Percentiles rank a stretch among this genome's conserved stretches.
Conservation (phyloP, 2,329 filamentous ascomycete species). For the Aspergillus pseudonomiae region DNA sequence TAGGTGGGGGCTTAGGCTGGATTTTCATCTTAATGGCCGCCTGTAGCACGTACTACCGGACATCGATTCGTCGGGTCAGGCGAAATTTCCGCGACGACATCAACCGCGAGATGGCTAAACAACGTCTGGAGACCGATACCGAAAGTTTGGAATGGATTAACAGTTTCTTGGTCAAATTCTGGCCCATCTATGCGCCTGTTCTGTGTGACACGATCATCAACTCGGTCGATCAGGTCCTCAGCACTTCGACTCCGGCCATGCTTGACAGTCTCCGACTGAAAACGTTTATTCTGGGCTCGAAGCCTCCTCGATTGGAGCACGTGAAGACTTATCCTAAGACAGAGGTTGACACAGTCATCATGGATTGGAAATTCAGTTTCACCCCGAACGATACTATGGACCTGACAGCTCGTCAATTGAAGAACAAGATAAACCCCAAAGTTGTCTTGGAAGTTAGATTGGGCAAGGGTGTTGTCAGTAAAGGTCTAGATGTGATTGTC, state of each 20-base stretch:
- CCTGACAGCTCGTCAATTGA: slow-evolving; percentile 85
- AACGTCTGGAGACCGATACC: slow-evolving; percentile 82
- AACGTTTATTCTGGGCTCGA: slow-evolving; percentile 90
- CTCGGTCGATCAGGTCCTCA: slow-evolving; percentile 94
- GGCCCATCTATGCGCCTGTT: slow-evolving; percentile 97
- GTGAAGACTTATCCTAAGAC: slow-evolving; percentile 98
- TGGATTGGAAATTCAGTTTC: slow-evolving; percentile 99
- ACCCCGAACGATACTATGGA: slow-evolving; percentile 92
- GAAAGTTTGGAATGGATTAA: slow-evolving; percentile 99
- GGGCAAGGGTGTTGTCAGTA: slow-evolving; percentile 95
- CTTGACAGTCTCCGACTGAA: slow-evolving; percentile 92
- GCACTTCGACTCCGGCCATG: slow-evolving; percentile 86
- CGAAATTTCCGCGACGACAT: slow-evolving; percentile 96
- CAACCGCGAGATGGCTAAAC: slow-evolving; percentile 83
- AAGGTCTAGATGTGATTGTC: slow-evolving; percentile 94
- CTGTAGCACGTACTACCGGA: slow-evolving; percentile 95
- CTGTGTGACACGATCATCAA: slow-evolving; percentile 89
- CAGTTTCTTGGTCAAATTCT: slow-evolving; percentile 97
- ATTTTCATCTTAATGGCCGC: slow-evolving; percentile 88
- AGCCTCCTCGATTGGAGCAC: slow-evolving; percentile 93
- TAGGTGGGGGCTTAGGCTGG: slow-evolving; percentile 92
- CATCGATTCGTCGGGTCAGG: slow-evolving; percentile 87
- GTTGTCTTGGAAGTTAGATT: slow-evolving; percentile 91
- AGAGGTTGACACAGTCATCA: slow-evolving; percentile 91
- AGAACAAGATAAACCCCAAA: slow-evolving; percentile 96